A percentile compares a stretch with the other conserved stretches of the same genome.
Conservation (phyloP, 148 eudicot species). For the Rhododendron vialii region DNA sequence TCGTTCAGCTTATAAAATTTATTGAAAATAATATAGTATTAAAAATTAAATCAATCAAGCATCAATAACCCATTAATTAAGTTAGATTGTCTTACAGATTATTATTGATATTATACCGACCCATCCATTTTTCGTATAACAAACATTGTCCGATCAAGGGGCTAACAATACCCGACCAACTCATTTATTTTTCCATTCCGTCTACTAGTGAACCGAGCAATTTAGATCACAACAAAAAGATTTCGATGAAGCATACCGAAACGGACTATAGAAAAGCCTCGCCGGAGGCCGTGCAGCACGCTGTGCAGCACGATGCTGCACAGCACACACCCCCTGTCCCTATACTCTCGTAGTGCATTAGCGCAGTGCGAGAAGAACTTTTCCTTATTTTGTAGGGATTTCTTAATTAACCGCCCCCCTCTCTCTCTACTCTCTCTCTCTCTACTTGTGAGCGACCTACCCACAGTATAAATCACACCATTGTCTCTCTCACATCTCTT, state of each 20-base stretch:
- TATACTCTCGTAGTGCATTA: not conserved
- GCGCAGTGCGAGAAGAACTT: not conserved
- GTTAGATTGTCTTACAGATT: not conserved
- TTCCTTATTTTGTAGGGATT: not conserved
- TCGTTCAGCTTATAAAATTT: not conserved
- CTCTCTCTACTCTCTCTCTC: not conserved
- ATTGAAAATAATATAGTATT: not conserved
- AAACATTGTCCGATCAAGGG: not conserved
- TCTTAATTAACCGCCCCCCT: not conserved
- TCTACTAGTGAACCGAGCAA: not conserved
- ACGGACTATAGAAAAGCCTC: no score
- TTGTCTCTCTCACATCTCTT: not conserved
- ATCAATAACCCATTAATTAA: no score
- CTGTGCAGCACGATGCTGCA: no score
- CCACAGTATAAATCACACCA: not conserved
- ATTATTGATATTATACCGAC: no score
- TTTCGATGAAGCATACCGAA: no score
- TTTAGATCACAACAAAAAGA: no score
- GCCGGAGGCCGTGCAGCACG: no score
- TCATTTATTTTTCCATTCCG: not conserved
- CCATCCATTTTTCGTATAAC: no score
- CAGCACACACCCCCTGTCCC: no score
- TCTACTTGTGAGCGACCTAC: not conserved
- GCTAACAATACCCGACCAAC: not conserved
- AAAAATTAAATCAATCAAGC: not conserved